Evolutionary conservation across 1,139 yeast genomes (phyloP), one percentile per base, ranked within the genome.

Genomic region (Candida tropicalis): DNA sequence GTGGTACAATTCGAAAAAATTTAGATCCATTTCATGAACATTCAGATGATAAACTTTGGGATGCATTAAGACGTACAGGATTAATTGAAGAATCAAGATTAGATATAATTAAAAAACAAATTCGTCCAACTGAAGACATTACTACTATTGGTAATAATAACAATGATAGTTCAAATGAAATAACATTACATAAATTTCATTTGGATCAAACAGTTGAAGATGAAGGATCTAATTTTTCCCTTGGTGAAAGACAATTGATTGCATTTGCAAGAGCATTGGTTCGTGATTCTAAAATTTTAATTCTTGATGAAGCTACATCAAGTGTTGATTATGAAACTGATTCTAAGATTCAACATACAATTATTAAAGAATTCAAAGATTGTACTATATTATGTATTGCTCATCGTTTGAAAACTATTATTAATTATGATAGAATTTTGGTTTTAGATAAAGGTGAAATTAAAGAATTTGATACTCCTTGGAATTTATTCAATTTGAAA

Each of bases 1-100:
- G 86, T 10, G 97, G 97, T 42, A 84, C 95, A 0, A 75, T 90
- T 44, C 77, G 90, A 54, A 75, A 84, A 33, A 90, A 90, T 57
- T 70, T 90, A 58, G 97, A 90, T 65, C 91, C 95, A 41, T 68
- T 68, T 44, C 58, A 57, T 26, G 60, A 65, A 47, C 58, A 60
- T 45, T 40, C 60, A 3, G 75, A 70, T 50, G 59, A 51, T 13
- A 52, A 53, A 39, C 59, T 70, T 41, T 65, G 73, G 71, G 66
- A 62, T 48, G 59, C 70, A 1, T 60, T 67, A 40, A 57, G 63
- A 52, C 61, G 70, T 51, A 59, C 70, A 4, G 70, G 69, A 0
- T 56, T 68, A 34, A 55, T 64, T 36, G 58, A 55, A 37, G 56
- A 41, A 23, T 44, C 55, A 16, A 63, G 61, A 35, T 52, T 66